Evolutionary conservation across 371 early-diverging fungal species (phyloP), one percentile per base, ranked within the genome.

Genomic region (Mortierella sp.): DNA sequence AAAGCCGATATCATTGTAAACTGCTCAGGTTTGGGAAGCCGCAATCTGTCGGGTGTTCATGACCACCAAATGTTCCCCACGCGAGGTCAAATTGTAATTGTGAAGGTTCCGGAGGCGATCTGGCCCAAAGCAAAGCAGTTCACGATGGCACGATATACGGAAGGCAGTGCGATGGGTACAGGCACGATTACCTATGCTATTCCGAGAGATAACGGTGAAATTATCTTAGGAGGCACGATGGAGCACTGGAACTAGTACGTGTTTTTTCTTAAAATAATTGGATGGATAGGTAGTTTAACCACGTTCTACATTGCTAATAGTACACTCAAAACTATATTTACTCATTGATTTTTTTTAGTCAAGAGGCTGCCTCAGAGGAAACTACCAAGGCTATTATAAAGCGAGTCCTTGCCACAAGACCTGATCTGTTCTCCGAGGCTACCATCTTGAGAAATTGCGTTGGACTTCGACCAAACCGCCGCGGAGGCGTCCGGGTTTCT

Each of bases 71-170:
- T 93, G 43, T 93, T 85, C 61, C 92, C 95, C 0, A 92, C 91
- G 0, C 86, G 95, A 2, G 96, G 96, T 2, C 95, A 96, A 78
- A 92, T 89, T 19, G 85, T 95, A 3, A 66, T 93, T n/a, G 90
- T 92, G 17, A 64, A 85, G 28, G 94, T 91, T 2, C 86, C 92
- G 3, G 88, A 67, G 47, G 76, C 60, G 84, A n/a, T 74, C 22
- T 80, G 80, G 80, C 80, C 80, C 84, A 34, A 70, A 85, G 40
- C 88, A 79, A 63, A 74, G 82, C 65, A 72, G 49, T 70, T 80
- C 26, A 80, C 80, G 17, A 70, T 66, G 64, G 80, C 67, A 42
- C 66, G 80, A 23, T 80, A 80, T 63, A 67, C 75, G 0, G 80
- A 74, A 40, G 80, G 80, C 8, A 63, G 71, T 28, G 70, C 75